Percentiles rank a stretch among this genome's conserved stretches.
These are phyloP conservation scores for Echria macrotheca DNA, from an alignment of 495 filamentous ascomycete genomes.

Conservation along the genomic window DNA sequence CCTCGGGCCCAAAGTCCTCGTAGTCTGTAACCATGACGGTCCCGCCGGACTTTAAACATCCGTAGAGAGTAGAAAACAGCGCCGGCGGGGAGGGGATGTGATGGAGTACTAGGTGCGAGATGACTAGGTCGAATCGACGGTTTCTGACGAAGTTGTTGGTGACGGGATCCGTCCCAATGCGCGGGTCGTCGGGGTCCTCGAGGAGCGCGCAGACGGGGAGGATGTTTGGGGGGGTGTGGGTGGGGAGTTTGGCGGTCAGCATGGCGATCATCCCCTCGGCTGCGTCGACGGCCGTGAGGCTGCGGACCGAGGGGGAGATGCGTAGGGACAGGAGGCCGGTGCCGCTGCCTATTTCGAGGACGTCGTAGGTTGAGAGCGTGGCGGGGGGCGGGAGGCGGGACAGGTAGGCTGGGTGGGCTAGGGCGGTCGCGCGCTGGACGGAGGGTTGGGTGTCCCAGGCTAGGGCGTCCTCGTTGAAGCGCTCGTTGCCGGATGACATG, in stretches of 20 bases:
- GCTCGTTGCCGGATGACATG: constrained; percentile 5
- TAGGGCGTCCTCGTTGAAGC: constrained; percentile 38
- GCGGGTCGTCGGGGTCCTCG: constrained; percentile 20
- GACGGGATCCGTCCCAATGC: constrained; percentile 16
- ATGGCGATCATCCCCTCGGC: constrained; percentile 50
- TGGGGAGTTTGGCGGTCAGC: constrained; percentile 35
- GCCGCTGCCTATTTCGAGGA: constrained; percentile 54
- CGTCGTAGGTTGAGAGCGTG: constrained; percentile 22
- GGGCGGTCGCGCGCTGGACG: constrained; percentile 27
- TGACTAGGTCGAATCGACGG: constrained; percentile 41
- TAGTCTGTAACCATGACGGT: constrained; percentile 50
- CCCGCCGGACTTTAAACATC: constrained; percentile 39
- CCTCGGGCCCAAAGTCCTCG: constrained; percentile 51
- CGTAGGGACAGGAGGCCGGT: constrained; percentile 49
- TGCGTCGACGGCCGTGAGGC: constrained; percentile 45
- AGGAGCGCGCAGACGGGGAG: constrained; percentile 15
- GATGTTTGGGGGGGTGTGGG: constrained; percentile 17
- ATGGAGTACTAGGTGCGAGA: constrained; percentile 50
- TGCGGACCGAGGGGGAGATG: constrained; percentile 37
- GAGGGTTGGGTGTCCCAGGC: constrained; percentile 37
- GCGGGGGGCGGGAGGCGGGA: constrained; percentile 13
- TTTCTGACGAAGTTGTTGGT: not conserved
- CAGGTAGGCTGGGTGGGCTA: constrained; percentile 30
- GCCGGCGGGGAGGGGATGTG: constrained; percentile 43
- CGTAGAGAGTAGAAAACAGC: constrained; percentile 37